A percentile compares a stretch with the other conserved stretches of the same genome.
Conservation (phyloP, 495 filamentous ascomycete genomes). For the Sporormia fimetaria region DNA sequence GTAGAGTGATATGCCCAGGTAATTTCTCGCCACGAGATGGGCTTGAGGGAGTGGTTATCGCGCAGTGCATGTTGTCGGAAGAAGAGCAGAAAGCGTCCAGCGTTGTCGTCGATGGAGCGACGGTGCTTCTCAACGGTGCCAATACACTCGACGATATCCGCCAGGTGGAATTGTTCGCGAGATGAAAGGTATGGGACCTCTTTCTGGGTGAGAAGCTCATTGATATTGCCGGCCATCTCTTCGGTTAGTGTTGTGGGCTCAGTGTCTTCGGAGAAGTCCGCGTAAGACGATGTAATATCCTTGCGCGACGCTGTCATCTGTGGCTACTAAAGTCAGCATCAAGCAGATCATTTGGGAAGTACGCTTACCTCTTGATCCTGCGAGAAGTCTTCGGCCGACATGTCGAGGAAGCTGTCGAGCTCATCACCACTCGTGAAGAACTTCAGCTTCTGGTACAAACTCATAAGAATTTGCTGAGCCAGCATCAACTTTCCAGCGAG, state of each 20-base stretch:
- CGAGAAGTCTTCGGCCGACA: conserved; percentile 61
- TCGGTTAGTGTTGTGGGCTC: conserved; percentile 55
- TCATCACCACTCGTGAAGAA: conserved; percentile 74
- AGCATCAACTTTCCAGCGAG: conserved; percentile 62
- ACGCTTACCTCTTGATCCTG: conserved; percentile 37
- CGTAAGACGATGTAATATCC: conserved; percentile 44
- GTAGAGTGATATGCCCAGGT: conserved; percentile 87
- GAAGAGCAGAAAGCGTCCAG: conserved; percentile 78
- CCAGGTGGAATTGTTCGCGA: conserved; percentile 79
- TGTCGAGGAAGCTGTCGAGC: conserved; percentile 67
- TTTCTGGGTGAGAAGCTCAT: conserved; percentile 62
- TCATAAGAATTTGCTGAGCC: conserved; percentile 64
- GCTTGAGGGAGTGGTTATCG: conserved; percentile 34
- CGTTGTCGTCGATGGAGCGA: conserved; percentile 86
- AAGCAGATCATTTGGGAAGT: neutral
- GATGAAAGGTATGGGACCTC: conserved; percentile 74
- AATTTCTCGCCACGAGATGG: conserved; percentile 85
- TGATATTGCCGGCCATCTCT: conserved; percentile 56
- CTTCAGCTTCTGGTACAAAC: conserved; percentile 66
- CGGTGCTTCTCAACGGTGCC: conserved; percentile 80
- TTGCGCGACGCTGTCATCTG: conserved; percentile 36
- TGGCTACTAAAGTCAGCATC: conserved; percentile 7
- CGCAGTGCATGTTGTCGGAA: conserved; percentile 75
- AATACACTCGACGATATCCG: conserved; percentile 78
- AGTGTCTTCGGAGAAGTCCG: conserved; percentile 38